These are phyloP conservation scores for Chlamydomonas reinhardtii DNA, from an alignment of 163 green algal genomes.

Conservation along the genomic window DNA sequence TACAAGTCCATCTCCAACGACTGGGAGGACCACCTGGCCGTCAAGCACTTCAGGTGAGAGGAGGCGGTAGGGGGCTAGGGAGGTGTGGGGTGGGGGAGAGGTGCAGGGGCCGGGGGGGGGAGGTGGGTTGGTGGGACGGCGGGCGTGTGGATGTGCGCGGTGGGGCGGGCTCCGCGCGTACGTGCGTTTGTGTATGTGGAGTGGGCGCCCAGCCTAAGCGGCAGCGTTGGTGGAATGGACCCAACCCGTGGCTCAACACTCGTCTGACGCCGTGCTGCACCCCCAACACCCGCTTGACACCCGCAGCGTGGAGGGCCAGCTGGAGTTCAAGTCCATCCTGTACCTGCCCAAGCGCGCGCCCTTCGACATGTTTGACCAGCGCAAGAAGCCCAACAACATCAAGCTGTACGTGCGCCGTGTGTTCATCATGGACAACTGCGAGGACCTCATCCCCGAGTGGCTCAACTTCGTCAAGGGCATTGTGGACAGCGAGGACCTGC, in stretches of 20 bases:
- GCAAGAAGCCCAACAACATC: constrained; percentile 99
- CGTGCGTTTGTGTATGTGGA: no score
- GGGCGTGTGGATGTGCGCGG: no score
- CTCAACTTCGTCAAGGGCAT: constrained; percentile 99
- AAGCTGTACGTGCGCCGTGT: constrained; percentile 99
- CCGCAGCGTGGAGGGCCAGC: constrained; percentile 95
- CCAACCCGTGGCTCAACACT: no score
- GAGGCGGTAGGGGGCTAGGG: neutral
- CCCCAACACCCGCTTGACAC: no score
- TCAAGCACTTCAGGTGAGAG: constrained; percentile 82
- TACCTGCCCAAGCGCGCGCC: constrained; percentile 94
- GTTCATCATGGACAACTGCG: constrained; percentile 99
- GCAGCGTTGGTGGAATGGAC: no score
- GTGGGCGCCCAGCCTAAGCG: no score
- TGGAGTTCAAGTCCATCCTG: constrained; percentile 99
- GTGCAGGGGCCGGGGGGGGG: no score
- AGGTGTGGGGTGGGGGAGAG: neutral
- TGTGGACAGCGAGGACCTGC: constrained; percentile 98
- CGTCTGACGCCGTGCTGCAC: no score
- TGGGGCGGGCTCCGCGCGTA: no score
- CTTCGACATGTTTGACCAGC: constrained; percentile 98
- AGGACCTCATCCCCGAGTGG: constrained; percentile 99
- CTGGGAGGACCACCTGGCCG: constrained; percentile 97
- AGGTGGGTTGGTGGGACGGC: no score
- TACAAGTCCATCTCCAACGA: constrained; percentile 99